Base-by-base conservation (phyloP, 2,329 filamentous ascomycete species). In the Beauveria sp. region DNA sequence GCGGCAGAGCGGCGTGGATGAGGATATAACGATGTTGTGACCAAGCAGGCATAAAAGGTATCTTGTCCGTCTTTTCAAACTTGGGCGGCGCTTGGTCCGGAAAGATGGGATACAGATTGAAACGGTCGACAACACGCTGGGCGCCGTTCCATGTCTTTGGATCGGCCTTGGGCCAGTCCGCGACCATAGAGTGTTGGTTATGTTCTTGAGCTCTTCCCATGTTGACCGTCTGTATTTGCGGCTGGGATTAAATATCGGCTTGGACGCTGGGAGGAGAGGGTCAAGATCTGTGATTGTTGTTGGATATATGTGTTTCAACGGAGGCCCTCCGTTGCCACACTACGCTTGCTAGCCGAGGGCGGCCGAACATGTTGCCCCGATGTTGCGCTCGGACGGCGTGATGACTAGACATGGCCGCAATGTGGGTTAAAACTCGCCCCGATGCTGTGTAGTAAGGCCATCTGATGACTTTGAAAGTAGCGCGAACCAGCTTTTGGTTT, bases 311-410 rank as follows among this genome's bases (percentile, higher is more conserved):
- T 24, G 7, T 34, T 53, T 26, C 14, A 10, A 5, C n/a, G 3
- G 9, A 41, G 7, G 3, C 20, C 20, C 9, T 41, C 12, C 9
- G 12, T 92, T 56, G 87, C 79, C n/a, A 34, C 48, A 16, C 18
- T 34, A 14, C 5, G 43, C 41, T n/a, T 43, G 41, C 10, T 50
- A 43, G 37, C 52, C 52, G 52, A 54, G 14, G 16, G 37, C 20
- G 52, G 37, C 37, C 52, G 37, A 54, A 28, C 16, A 43, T 40
- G 26, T 54, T 54, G 22, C 22, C 52, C 52, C 37, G 52, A 41
- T n/a, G 37, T 26, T 54, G 52, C 37, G 52, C 16, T 54, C 37
- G 20, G 22, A 16, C 44, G 44, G 44, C 24, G 9, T 22, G 44
- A 47, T 47, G 20, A 26, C 44, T 24, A 5, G 34, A 16, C 14